A percentile compares a stretch with the other conserved stretches of the same genome.
Conservation (phyloP, 2,329 filamentous ascomycete genomes). For the Beauveria sp. region DNA sequence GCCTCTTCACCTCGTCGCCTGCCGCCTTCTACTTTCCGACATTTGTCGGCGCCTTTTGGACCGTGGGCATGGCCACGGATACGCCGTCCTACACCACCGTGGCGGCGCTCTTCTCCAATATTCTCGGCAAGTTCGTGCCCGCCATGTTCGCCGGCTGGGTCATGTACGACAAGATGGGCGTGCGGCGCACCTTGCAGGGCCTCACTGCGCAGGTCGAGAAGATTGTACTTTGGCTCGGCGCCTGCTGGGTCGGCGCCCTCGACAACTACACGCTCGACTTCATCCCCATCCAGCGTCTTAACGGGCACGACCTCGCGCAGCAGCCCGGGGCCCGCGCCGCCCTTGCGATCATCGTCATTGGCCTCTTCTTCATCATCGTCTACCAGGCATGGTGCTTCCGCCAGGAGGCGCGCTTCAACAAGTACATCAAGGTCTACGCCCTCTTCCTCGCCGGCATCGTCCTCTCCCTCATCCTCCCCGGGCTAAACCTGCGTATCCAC, state of each 20-base stretch:
- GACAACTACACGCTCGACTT: slow-evolving; percentile 94
- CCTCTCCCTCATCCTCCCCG: slow-evolving; percentile 63
- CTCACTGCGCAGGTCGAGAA: slow-evolving; percentile 83
- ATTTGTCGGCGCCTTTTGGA: slow-evolving; percentile 79
- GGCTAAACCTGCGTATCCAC: slow-evolving; percentile 79
- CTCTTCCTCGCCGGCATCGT: slow-evolving; percentile 61
- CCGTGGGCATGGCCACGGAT: slow-evolving; percentile 84
- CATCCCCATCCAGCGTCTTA: slow-evolving; percentile 91
- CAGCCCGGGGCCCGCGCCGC: slow-evolving; percentile 86
- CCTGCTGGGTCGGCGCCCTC: slow-evolving; percentile 82
- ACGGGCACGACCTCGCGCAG: slow-evolving; percentile 75
- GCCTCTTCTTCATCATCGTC: slow-evolving; percentile 59
- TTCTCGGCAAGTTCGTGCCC: slow-evolving; percentile 76
- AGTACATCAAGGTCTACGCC: slow-evolving; percentile 70
- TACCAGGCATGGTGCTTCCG: slow-evolving; percentile 81
- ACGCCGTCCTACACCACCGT: slow-evolving; percentile 64
- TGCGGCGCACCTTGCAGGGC: slow-evolving; percentile 61
- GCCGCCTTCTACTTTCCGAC: slow-evolving; percentile 76
- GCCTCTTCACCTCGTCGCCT: slow-evolving; percentile 73
- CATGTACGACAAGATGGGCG: slow-evolving; percentile 75
- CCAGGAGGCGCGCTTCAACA: slow-evolving; percentile 71
- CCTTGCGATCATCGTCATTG: slow-evolving; percentile 66
- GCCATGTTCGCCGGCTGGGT: slow-evolving; percentile 83
- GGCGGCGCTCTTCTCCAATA: slow-evolving; percentile 64
- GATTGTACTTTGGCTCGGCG: slow-evolving; percentile 81